These are phyloP conservation scores for Daldinia bambusicola DNA, from an alignment of 495 filamentous ascomycete species.

Conservation along the genomic window DNA sequence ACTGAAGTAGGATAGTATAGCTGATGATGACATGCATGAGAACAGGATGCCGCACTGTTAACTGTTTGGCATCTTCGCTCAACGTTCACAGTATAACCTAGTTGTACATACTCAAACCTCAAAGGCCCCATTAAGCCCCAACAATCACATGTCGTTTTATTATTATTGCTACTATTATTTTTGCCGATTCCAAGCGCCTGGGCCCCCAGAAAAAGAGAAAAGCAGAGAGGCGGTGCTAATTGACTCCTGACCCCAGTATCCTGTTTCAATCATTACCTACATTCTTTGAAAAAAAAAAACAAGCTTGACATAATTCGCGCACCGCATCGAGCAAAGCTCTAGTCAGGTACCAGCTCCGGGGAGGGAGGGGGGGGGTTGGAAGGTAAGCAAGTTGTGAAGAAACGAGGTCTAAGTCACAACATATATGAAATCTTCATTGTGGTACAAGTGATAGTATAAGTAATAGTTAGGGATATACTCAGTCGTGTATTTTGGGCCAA, in stretches of 20 bases:
- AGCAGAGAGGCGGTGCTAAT: background rate
- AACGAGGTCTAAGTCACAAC: conserved; percentile 24
- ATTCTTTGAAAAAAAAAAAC: conserved; percentile 10
- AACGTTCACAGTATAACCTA: background rate
- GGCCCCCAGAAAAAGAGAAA: background rate
- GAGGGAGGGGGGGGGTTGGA: conserved; percentile 7
- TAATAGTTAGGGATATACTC: conserved; percentile 6
- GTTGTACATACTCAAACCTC: background rate
- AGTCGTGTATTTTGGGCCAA: background rate
- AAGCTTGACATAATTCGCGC: conserved; percentile 44
- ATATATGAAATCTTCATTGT: conserved; percentile 22
- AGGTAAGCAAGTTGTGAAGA: conserved; percentile 7
- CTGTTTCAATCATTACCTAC: background rate
- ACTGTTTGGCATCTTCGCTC: background rate
- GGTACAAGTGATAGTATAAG: conserved; percentile 30
- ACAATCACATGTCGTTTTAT: background rate
- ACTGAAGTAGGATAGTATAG: background rate
- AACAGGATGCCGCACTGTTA: background rate
- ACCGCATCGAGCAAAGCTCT: conserved; percentile 44
- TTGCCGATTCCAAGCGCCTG: background rate
- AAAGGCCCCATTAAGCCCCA: background rate
- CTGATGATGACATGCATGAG: background rate
- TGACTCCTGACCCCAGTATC: conserved; percentile 7
- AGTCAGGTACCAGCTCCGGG: conserved; percentile 7
- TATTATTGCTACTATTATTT: background rate